These are phyloP conservation scores for Panus rudis DNA, from an alignment of 768 basidiomycete genomes.

Conservation along the genomic window DNA sequence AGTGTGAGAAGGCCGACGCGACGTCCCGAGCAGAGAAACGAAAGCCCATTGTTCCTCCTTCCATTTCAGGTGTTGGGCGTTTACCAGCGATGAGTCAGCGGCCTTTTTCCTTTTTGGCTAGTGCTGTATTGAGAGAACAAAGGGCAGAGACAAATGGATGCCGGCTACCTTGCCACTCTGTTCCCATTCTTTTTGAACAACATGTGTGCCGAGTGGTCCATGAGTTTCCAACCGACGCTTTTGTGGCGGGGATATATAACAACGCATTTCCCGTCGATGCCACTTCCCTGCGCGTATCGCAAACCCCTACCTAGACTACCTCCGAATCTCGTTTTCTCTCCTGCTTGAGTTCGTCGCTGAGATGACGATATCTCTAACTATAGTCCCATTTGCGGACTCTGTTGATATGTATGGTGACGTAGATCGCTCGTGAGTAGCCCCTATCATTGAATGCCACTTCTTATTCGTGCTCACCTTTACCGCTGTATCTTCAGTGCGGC, in stretches of 20 bases:
- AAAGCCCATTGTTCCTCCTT: slow-evolving; percentile 1
- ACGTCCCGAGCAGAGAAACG: no score
- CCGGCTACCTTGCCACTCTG: no score
- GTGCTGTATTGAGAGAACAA: not conserved
- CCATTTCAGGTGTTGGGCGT: not conserved
- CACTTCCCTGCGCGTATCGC: no score
- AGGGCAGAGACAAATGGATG: not conserved
- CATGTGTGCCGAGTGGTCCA: not conserved
- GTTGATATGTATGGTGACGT: slow-evolving; percentile 69
- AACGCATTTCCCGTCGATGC: not conserved
- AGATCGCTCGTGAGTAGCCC: slow-evolving; percentile 49
- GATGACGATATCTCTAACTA: slow-evolving; percentile 64
- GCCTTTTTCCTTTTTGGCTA: not conserved
- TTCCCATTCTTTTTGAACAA: not conserved
- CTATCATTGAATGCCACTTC: not conserved
- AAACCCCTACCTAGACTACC: not conserved
- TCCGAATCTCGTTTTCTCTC: not conserved
- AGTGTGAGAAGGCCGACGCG: no score
- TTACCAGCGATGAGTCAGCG: not conserved
- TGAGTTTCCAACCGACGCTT: not conserved
- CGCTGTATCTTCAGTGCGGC: slow-evolving; percentile 48
- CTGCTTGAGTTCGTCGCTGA: not conserved
- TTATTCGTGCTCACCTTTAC: not conserved
- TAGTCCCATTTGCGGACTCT: slow-evolving; percentile 48
- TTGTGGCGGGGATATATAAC: not conserved